Base-by-base conservation (phyloP, 306 rosid genomes). In the Acacia confusa region DNA sequence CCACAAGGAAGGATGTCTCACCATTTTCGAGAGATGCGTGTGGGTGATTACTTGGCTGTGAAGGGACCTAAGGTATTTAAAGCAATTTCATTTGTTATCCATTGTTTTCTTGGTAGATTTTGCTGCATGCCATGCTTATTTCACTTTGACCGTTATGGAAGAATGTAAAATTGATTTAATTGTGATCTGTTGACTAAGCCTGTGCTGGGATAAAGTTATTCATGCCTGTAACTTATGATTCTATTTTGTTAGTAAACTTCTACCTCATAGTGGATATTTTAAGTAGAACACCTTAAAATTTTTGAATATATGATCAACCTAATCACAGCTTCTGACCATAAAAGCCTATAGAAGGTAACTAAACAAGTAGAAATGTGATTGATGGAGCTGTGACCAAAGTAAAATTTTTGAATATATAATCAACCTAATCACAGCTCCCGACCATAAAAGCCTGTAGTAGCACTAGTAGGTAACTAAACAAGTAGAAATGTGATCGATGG, bases 1-100 rank as follows among this genome's bases (percentile, higher is more conserved):
- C 98, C 98, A 38, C 95, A 90, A 90, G 98, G 97, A 90, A 88
- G 97, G 87, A 94, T 94, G 98, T 94, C 98, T 68, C 94, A 94
- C 57, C 92, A 94, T 87, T 94, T 94, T 40, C 89, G 89, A 47
- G 92, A 94, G 90, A 84, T 94, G 94, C 84, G 79, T 24, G 92
- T 82, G 43, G 98, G 98, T 70, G 92, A 92, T 86, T 65, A 81
- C 83, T 83, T 94, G 84, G 80, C 89, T 36, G 97, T 94, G 40
- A 94, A 90, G 88, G 98, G 98, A 78, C 98, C 97, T 64, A 94
- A 94, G 95, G 98, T 94, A 48, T 75, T 69, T 78, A 34, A n/a
- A n/a, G 47, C 65, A 68, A 41, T 64, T 65, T 41, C 27, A 7
- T 52, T 69, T 69, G 22, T 48, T n/a, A 8, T 69, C 61, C 22